phyloP scores from a whole-genome alignment of 176 grass and related monocot species.

The Pharus latifolius region DNA sequence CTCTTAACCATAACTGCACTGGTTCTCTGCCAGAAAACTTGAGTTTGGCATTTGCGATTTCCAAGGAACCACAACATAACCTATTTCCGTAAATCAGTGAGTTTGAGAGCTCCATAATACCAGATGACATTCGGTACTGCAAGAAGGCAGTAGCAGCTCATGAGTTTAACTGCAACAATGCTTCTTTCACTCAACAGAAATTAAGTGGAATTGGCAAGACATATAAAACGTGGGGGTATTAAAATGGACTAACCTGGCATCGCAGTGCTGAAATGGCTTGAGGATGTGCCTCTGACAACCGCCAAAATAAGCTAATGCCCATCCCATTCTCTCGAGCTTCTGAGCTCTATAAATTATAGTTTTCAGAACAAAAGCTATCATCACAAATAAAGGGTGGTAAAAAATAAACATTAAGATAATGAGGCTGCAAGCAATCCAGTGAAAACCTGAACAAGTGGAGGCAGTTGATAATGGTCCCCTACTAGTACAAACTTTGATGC shows the following conservation, averaged over 20 bases:
- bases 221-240: neutral
- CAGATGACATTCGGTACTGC: conserved; percentile 93
- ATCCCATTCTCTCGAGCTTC: conserved; percentile 92
- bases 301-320: conserved; percentile 93
- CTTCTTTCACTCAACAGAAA: conserved; percentile 9
- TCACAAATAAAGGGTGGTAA: neutral
- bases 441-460: conserved; percentile 84
- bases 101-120: conserved; percentile 96
- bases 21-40: conserved; percentile 48
- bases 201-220: neutral
- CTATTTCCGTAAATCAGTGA: conserved; percentile 78
- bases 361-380: conserved; percentile 8
- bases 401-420: neutral
- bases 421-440: neutral
- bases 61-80: conserved; percentile 73
- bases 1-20: conserved; percentile 48
- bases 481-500: conserved; percentile 94
- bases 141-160: conserved; percentile 10
- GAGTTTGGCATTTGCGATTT: conserved; percentile 74
- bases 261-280: conserved; percentile 89
- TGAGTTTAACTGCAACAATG: conserved; percentile 17
- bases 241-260: conserved; percentile 56
- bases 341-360: conserved; percentile 52
- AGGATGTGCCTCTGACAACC: conserved; percentile 89
- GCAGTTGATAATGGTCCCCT: conserved; percentile 95